Conservation (phyloP, 2,329 filamentous ascomycete species). For the Acephala macrosclerotiorum region DNA sequence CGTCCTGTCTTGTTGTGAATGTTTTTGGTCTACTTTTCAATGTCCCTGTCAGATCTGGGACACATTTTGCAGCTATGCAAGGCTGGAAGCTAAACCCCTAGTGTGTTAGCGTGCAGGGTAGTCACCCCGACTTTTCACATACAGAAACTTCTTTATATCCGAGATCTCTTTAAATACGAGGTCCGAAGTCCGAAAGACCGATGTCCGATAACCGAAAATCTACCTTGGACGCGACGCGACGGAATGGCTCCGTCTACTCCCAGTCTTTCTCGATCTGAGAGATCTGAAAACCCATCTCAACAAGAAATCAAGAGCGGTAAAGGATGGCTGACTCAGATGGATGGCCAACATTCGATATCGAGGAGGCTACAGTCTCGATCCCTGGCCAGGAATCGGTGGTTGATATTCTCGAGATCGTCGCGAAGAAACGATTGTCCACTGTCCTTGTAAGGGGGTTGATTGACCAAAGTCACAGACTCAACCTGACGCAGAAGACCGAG, state of each 20-base stretch:
- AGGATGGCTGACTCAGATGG: not conserved
- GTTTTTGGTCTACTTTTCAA: not conserved
- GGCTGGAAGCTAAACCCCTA: too few species aligned
- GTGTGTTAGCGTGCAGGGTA: too few species aligned
- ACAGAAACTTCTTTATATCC: too few species aligned
- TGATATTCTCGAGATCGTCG: not conserved
- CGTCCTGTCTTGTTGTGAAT: constrained; percentile 15
- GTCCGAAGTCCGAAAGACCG: too few species aligned
- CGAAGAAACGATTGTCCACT: not conserved
- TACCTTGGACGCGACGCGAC: too few species aligned
- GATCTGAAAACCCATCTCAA: too few species aligned
- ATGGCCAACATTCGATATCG: not conserved
- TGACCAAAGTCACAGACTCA: not conserved
- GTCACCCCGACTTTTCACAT: too few species aligned
- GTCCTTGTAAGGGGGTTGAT: not conserved
- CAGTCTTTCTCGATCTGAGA: too few species aligned
- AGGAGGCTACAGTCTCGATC: not conserved
- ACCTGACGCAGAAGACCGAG: not conserved
- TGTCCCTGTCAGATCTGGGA: not conserved
- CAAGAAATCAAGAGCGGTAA: too few species aligned
- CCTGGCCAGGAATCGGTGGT: not conserved
- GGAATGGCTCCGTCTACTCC: too few species aligned
- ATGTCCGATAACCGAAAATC: too few species aligned
- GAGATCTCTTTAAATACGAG: too few species aligned
- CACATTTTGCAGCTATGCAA: not conserved